Evolutionary conservation across 768 basidiomycete genomes (phyloP), one percentile per base, ranked within the genome.

Genomic region (Hericium alpestre): DNA sequence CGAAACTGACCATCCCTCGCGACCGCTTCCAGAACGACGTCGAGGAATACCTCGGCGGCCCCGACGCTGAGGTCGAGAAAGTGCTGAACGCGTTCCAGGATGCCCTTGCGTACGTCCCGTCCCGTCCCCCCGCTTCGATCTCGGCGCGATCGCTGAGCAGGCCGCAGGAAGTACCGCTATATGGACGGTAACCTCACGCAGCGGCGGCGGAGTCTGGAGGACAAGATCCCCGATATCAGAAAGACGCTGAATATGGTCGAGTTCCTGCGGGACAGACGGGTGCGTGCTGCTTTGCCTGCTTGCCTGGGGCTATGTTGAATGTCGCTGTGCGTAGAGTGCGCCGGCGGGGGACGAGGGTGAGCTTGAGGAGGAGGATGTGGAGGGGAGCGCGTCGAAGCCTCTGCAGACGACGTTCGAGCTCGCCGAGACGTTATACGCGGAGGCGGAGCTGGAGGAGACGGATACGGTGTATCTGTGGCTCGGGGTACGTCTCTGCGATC

Each of bases 401-500:
- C 66, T 94, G 56, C 84, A 74, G 55, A 93, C 92, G 0, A 88
- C 93, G 0, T 99, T 94, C 65, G 96, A 99, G 68, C 77, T 99
- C 56, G 95, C 93, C 62, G 95, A 98, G 64, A 98, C 95, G 15
- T 77, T 98, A 0, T 98, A 82, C 63, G 93, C 93, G 4, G 91
- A 95, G 65, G 95, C 94, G 5, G 83, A 88, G 61, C 73, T 97
- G 3, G 83, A 90, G 59, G 84, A 93, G 59, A 86, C 85, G 0
- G 93, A 95, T 55, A 84, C 85, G 0, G 94, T 98, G 10, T 93
- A 84, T 65, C 75, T 99, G 25, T 99, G 96, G 95, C 83, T 99
- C 18, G 95, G 95, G 32, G 94, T 97, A 72, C 65, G 87, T 72
- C 27, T 54, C 54, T 52, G 40, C 53, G 15, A n/a, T 23, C 25